phyloP scores from a whole-genome alignment of 192 early-diverging fungal species.

The Glomus cerebriforme region DNA sequence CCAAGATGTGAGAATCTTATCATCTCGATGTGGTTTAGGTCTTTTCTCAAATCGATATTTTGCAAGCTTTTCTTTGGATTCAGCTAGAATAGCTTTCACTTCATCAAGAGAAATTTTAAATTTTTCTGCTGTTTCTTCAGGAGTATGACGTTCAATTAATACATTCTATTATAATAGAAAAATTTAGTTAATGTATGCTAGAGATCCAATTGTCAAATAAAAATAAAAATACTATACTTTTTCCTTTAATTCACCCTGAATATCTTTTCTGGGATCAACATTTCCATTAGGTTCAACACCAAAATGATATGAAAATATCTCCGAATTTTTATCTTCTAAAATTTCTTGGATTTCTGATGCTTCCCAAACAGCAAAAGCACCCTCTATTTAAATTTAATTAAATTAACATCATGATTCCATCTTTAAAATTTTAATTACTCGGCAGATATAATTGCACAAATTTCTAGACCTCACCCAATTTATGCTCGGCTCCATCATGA shows the following conservation, averaged over 20 bases:
- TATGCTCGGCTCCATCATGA: slow-evolving; percentile 39
- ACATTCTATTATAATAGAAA: slow-evolving; percentile 48
- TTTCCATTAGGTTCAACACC: slow-evolving; percentile 56
- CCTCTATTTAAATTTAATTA: slow-evolving; percentile 48
- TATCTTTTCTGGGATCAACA: slow-evolving; percentile 53
- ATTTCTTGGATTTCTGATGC: slow-evolving; percentile 45
- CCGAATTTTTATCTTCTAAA: slow-evolving; percentile 40
- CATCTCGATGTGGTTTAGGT: slow-evolving; percentile 60
- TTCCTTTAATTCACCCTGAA: slow-evolving; percentile 56
- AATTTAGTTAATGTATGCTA: not conserved
- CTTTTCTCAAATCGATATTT: slow-evolving; percentile 43
- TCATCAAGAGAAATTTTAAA: slow-evolving; percentile 36
- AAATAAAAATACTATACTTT: slow-evolving; percentile 45
- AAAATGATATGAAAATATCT: slow-evolving; percentile 52
- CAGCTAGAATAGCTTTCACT: slow-evolving; percentile 36
- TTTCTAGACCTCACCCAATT: slow-evolving; percentile 40
- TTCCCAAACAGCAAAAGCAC: slow-evolving; percentile 67
- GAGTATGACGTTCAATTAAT: slow-evolving; percentile 44
- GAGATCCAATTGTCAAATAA: not conserved
- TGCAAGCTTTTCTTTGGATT: slow-evolving; percentile 44
- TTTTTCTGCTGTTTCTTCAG: slow-evolving; percentile 45
- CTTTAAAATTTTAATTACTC: too few relatives aligned
- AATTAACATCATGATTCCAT: too few relatives aligned
- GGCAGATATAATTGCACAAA: too few relatives aligned
- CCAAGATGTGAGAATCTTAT: slow-evolving; percentile 66